phyloP scores from a whole-genome alignment of 257 asterid genomes.

The Solanum pinnatisectum region DNA sequence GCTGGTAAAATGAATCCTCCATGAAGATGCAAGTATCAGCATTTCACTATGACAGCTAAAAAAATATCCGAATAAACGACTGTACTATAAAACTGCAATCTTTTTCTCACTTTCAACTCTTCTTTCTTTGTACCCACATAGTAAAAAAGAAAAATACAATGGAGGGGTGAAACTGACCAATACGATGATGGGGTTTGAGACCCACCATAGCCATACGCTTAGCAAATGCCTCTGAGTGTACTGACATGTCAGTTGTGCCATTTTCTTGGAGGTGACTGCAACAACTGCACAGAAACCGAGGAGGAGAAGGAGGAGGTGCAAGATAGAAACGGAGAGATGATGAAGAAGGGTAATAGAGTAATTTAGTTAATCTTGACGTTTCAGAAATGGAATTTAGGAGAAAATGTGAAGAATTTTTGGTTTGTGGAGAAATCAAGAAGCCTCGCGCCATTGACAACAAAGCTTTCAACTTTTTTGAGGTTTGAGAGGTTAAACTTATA shows the following conservation, averaged over 20 bases:
- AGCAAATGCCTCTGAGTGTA: conserved; percentile 40
- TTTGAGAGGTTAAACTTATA: not conserved
- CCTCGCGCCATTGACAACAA: conserved; percentile 19
- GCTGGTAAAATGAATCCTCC: not conserved
- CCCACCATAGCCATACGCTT: conserved; percentile 78
- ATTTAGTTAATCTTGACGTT: not conserved
- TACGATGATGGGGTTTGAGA: conserved; percentile 66
- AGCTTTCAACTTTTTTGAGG: not conserved
- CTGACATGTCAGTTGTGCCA: conserved; percentile 19
- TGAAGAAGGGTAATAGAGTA: not conserved
- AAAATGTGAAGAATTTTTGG: conserved; percentile 4
- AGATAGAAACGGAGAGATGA: not conserved
- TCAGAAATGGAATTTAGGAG: conserved; percentile 8
- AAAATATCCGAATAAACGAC: not conserved
- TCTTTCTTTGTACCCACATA: not conserved
- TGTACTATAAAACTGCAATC: not conserved
- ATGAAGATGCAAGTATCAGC: not conserved
- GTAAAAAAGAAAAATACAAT: not conserved
- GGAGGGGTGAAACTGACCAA: conserved; percentile 34
- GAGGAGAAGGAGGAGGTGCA: not conserved
- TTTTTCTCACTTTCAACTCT: not conserved
- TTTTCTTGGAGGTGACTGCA: conserved; percentile 3
- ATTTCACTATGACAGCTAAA: not conserved
- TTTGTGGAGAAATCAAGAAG: not conserved
- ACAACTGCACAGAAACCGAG: conserved; percentile 50